Percentiles rank a stretch among this genome's conserved stretches.
Conservation (phyloP, 2,329 filamentous ascomycete genomes). For the Penicillium sp. region DNA sequence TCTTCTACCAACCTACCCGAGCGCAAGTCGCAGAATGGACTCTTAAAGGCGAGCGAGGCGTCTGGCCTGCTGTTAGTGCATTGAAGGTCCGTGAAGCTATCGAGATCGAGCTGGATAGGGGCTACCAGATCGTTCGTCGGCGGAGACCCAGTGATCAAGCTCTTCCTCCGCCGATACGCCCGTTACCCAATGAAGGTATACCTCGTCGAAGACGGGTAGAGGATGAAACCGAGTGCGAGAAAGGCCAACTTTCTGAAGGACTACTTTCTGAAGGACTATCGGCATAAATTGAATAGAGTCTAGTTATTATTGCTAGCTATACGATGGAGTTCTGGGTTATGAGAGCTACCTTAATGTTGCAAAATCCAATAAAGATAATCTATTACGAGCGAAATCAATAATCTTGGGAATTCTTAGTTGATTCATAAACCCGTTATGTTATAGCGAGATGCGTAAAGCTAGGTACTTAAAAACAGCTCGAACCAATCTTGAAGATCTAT, state of each 20-base stretch:
- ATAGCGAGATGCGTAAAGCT: no score
- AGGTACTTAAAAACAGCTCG: no score
- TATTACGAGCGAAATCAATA: not conserved
- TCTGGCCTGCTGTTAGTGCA: constrained; percentile 86
- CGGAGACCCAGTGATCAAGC: constrained; percentile 32
- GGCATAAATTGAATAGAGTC: not conserved
- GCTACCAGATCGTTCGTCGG: constrained; percentile 74
- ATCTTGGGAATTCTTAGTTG: not conserved
- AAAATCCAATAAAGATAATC: not conserved
- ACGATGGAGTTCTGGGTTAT: not conserved
- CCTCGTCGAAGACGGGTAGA: constrained; percentile 25
- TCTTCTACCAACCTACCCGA: constrained; percentile 79
- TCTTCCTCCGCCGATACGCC: constrained; percentile 13
- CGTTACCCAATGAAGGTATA: constrained; percentile 30
- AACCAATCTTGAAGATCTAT: not conserved
- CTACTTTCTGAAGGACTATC: not conserved
- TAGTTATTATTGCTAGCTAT: not conserved
- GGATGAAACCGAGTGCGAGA: constrained; percentile 21
- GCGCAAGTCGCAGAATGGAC: constrained; percentile 83
- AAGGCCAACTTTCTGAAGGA: not conserved
- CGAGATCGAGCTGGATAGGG: constrained; percentile 82
- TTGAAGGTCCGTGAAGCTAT: constrained; percentile 79
- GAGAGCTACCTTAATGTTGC: not conserved
- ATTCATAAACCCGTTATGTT: no score
- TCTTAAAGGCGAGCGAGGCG: constrained; percentile 75